Evolutionary conservation across 257 asterid species (phyloP).

Genomic region (Solanum sitiens): DNA sequence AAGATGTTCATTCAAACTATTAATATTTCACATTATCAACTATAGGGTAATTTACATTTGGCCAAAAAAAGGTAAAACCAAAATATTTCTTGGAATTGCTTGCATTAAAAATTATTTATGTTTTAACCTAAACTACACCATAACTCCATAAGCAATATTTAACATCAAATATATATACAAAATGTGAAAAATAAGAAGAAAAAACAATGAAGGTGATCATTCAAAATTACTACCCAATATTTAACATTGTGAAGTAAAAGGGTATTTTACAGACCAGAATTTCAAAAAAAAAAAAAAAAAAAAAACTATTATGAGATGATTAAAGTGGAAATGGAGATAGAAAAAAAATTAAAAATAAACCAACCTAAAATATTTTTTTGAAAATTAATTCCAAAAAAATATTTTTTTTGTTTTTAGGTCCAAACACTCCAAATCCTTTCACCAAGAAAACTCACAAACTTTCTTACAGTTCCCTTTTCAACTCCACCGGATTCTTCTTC

Average conservation of each 20-base stretch:
- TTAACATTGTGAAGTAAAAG: neutral
- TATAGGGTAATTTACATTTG: neutral
- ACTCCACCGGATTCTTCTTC: slow-evolving; percentile 7
- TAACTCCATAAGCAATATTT: neutral
- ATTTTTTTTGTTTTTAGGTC: slow-evolving; percentile 16
- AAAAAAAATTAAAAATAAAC: neutral
- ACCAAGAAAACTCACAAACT: slow-evolving; percentile 53
- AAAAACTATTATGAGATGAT: neutral
- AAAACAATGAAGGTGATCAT: neutral
- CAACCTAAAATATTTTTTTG: slow-evolving; percentile 10
- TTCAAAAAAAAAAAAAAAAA: neutral
- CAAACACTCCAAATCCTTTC: slow-evolving; percentile 72
- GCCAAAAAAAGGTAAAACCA: neutral
- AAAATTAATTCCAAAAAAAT: neutral
- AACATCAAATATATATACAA: neutral
- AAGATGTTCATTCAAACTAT: neutral
- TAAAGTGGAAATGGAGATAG: neutral
- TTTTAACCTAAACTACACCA: neutral
- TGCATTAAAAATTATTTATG: neutral
- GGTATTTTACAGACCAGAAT: neutral
- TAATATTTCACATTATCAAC: neutral
- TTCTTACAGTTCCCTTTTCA: slow-evolving; percentile 51
- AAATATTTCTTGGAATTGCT: neutral
- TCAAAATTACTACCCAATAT: slow-evolving; percentile 1
- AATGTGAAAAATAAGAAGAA: neutral